Evolutionary conservation across 768 basidiomycete genomes (phyloP).

Genomic region (Cubamyces lactineus): DNA sequence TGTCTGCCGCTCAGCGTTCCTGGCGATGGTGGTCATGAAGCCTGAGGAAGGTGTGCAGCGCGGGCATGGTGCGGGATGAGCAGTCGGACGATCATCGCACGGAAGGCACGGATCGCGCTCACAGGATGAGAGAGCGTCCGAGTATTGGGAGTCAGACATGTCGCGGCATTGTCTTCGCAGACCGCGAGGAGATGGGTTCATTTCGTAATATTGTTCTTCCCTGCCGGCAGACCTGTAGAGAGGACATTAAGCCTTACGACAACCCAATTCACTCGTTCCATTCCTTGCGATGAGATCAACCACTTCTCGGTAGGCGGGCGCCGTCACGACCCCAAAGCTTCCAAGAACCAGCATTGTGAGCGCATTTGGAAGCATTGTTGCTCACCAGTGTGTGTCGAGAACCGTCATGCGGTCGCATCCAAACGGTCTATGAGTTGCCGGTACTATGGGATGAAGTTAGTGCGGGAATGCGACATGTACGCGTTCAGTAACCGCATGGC

Average conservation of each 20-base stretch:
- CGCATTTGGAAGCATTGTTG: not conserved
- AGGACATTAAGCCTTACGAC: not conserved
- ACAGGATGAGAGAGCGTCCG: not conserved
- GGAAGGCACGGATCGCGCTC: not conserved
- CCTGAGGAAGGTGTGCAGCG: not conserved
- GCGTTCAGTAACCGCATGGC: constrained; percentile 17
- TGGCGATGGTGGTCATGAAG: not conserved
- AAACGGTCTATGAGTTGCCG: not conserved
- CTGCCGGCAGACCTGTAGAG: not conserved
- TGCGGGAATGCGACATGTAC: not conserved
- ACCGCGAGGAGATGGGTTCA: not conserved
- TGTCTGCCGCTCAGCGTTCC: not conserved
- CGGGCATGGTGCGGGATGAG: not conserved
- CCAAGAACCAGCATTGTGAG: not conserved
- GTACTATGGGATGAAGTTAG: not conserved
- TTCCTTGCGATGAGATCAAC: not conserved
- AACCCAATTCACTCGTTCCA: not conserved
- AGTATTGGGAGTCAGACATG: not conserved
- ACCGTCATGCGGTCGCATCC: not conserved
- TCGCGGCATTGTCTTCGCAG: too few species aligned
- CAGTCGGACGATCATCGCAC: constrained; percentile 11
- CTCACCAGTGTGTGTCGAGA: not conserved
- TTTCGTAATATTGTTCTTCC: not conserved
- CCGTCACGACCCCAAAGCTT: not conserved
- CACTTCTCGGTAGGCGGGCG: not conserved